Evolutionary conservation across 2,329 filamentous ascomycete species (phyloP).

Genomic region (Neonectria punicea): DNA sequence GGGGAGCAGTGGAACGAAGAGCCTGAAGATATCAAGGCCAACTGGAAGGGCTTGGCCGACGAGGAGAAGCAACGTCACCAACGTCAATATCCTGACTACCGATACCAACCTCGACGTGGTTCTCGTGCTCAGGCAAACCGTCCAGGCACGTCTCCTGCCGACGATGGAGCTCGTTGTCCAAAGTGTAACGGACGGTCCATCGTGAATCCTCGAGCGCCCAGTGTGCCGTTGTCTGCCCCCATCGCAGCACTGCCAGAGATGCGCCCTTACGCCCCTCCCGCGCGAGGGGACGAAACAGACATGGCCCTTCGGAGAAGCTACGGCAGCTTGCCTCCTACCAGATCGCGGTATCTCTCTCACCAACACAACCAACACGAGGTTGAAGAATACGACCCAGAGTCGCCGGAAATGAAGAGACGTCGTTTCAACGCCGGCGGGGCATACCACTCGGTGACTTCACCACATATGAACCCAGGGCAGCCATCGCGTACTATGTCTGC

Average conservation of each 20-base stretch:
- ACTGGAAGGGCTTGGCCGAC: conserved; percentile 91
- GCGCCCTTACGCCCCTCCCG: conserved; percentile 35
- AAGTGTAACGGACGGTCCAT: conserved; percentile 78
- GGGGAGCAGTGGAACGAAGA: conserved; percentile 91
- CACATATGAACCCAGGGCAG: conserved; percentile 25
- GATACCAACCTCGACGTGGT: conserved; percentile 86
- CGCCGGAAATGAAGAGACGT: conserved; percentile 70
- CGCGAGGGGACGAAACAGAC: conserved; percentile 38
- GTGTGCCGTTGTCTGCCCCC: conserved; percentile 55
- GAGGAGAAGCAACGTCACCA: conserved; percentile 93
- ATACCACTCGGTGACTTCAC: conserved; percentile 44
- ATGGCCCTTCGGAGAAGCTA: conserved; percentile 43
- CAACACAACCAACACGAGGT: conserved; percentile 39
- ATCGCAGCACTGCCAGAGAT: conserved; percentile 43
- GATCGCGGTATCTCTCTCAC: conserved; percentile 37
- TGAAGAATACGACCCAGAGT: conserved; percentile 53
- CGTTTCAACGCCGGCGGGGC: conserved; percentile 61
- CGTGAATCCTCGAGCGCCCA: conserved; percentile 69
- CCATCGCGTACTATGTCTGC: conserved; percentile 36
- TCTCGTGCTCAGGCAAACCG: conserved; percentile 46
- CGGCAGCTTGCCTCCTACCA: conserved; percentile 37
- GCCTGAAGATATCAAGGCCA: conserved; percentile 76
- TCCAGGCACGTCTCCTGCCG: conserved; percentile 50
- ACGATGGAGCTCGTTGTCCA: conserved; percentile 69
- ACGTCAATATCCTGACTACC: conserved; percentile 90